These are phyloP conservation scores for Alternaria arbusti DNA, from an alignment of 2,329 filamentous ascomycete species.

Conservation along the genomic window DNA sequence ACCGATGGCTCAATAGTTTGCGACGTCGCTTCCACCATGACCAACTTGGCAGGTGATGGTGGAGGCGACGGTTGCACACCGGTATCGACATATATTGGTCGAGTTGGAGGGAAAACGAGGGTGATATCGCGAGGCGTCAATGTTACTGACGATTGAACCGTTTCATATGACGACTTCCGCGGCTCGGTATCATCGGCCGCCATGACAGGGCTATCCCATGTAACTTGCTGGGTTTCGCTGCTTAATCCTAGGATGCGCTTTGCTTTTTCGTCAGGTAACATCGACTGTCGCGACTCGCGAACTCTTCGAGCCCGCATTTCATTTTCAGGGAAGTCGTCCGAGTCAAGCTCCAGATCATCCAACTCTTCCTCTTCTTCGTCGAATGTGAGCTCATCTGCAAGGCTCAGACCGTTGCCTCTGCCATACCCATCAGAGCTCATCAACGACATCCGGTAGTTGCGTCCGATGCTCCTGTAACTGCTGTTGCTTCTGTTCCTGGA, in stretches of 20 bases:
- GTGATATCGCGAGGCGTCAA: constrained; percentile 35
- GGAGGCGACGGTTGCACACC: constrained; percentile 85
- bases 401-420: constrained; percentile 71
- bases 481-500: constrained; percentile 63
- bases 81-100: constrained; percentile 70
- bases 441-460: constrained; percentile 73
- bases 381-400: constrained; percentile 91
- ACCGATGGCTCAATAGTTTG: constrained; percentile 28
- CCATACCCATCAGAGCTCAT: constrained; percentile 61
- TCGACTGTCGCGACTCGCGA: constrained; percentile 51
- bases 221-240: constrained; percentile 31
- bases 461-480: constrained; percentile 58
- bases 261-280: constrained; percentile 53
- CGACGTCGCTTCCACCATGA: constrained; percentile 28
- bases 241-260: constrained; percentile 55
- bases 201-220: constrained; percentile 29
- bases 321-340: constrained; percentile 63
- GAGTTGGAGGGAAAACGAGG: constrained; percentile 43
- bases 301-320: constrained; percentile 49
- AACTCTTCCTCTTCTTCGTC: constrained; percentile 73
- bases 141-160: constrained; percentile 28
- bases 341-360: constrained; percentile 66
- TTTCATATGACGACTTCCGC: constrained; percentile 30
- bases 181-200: constrained; percentile 30
- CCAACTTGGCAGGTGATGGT: constrained; percentile 67